phyloP scores from a whole-genome alignment of 441 rosid species.

The Metrosideros polymorpha region DNA sequence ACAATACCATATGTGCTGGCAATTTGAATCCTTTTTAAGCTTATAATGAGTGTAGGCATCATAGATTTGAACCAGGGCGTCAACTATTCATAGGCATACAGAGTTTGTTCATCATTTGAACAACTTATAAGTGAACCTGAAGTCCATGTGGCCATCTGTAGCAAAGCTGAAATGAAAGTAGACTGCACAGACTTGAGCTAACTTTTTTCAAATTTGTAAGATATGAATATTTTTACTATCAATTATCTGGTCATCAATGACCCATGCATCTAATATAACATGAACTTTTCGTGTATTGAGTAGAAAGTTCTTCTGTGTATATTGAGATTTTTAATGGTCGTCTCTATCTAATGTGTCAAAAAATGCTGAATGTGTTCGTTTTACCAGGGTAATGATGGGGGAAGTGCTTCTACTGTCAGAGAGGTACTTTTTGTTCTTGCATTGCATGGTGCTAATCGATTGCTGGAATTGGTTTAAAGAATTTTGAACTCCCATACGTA shows the following conservation, averaged over 20 bases:
- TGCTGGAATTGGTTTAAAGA: neutral
- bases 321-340: neutral
- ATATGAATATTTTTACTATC: neutral
- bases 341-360: neutral
- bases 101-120: neutral
- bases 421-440: constrained; percentile 39
- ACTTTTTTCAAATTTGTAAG: neutral
- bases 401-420: constrained; percentile 29
- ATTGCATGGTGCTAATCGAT: neutral
- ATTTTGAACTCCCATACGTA: neutral
- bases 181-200: neutral
- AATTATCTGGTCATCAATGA: neutral
- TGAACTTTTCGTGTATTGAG: neutral
- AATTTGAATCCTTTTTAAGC: neutral
- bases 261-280: neutral
- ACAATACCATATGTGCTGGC: neutral
- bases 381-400: constrained; percentile 29
- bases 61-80: neutral
- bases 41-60: neutral
- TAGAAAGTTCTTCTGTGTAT: neutral
- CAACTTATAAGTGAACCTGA: neutral
- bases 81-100: neutral
- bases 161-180: neutral
- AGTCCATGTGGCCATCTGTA: neutral
- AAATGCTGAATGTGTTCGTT: neutral